A percentile compares a stretch with the other conserved stretches of the same genome.
Evolutionary conservation across 345 rosid genomes (phyloP).

Genomic region (Corchorus olitorius): DNA sequence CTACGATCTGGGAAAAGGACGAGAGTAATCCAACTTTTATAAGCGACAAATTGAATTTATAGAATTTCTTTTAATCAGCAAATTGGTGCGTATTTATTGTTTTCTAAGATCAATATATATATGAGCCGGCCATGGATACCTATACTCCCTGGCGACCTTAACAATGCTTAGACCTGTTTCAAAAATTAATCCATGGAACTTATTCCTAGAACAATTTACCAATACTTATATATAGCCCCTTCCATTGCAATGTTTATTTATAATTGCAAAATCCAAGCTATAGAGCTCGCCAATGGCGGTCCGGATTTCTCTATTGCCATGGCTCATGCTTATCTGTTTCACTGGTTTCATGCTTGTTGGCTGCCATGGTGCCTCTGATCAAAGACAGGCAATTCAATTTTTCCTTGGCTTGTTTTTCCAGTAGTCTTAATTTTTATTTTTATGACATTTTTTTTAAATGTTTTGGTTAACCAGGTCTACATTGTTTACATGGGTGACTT

Average conservation of each 20-base stretch:
- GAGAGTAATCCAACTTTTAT: neutral
- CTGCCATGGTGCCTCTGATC: conserved; percentile 17
- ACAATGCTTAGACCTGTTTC: neutral
- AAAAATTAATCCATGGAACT: neutral
- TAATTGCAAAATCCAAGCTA: neutral
- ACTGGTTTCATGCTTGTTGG: neutral
- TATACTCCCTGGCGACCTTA: neutral
- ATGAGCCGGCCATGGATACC: too few relatives aligned
- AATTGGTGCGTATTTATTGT: neutral
- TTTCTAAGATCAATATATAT: conserved; percentile 30
- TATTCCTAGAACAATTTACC: too few relatives aligned
- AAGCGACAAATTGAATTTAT: conserved; percentile 5
- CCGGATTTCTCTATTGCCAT: neutral
- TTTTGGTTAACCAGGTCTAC: conserved; percentile 32
- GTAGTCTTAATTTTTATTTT: too few relatives aligned
- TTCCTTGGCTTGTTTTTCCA: neutral
- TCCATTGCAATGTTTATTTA: neutral
- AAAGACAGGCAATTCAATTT: conserved; percentile 19
- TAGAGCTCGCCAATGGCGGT: conserved; percentile 12
- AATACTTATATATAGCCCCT: neutral
- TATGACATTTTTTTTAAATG: neutral
- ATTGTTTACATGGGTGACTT: conserved; percentile 57
- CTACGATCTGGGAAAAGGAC: too few relatives aligned
- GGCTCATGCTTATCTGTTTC: conserved; percentile 21
- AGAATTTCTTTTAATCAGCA: neutral